Evolutionary conservation across 768 basidiomycete genomes (phyloP).

Genomic region (Thelephora ganbajun): DNA sequence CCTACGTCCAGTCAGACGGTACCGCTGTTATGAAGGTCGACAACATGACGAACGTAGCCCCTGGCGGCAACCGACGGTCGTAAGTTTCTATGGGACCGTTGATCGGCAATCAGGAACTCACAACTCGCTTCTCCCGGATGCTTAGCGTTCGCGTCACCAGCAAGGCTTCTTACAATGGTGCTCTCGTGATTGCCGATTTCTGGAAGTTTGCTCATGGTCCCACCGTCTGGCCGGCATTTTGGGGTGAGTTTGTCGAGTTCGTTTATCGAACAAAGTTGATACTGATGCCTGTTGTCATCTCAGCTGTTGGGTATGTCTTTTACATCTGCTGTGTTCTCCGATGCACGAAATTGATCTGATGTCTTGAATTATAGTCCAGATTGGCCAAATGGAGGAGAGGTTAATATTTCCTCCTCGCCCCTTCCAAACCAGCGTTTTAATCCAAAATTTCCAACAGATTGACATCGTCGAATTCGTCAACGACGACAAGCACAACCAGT

Average conservation of each 20-base stretch:
- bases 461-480: not conserved
- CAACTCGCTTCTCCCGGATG: not conserved
- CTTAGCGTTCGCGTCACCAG: constrained; percentile 62
- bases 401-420: not conserved
- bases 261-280: not conserved
- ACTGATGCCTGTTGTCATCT: not conserved
- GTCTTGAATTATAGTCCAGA: not conserved
- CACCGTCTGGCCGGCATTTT: constrained; percentile 47
- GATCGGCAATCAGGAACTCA: no score
- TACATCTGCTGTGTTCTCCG: no score
- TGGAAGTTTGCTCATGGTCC: constrained; percentile 61
- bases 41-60: constrained; percentile 29
- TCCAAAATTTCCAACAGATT: not conserved
- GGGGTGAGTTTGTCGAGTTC: constrained; percentile 17
- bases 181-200: constrained; percentile 66
- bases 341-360: no score
- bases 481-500: not conserved
- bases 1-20: constrained; percentile 47
- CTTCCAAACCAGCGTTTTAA: not conserved
- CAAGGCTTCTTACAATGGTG: constrained; percentile 45
- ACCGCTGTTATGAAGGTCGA: constrained; percentile 54
- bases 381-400: not conserved
- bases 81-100: constrained; percentile 12
- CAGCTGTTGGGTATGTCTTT: not conserved
- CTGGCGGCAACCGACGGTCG: constrained; percentile 43